Base-by-base conservation (phyloP, 148 eudicot species). In the Chenopodium suecicum region DNA sequence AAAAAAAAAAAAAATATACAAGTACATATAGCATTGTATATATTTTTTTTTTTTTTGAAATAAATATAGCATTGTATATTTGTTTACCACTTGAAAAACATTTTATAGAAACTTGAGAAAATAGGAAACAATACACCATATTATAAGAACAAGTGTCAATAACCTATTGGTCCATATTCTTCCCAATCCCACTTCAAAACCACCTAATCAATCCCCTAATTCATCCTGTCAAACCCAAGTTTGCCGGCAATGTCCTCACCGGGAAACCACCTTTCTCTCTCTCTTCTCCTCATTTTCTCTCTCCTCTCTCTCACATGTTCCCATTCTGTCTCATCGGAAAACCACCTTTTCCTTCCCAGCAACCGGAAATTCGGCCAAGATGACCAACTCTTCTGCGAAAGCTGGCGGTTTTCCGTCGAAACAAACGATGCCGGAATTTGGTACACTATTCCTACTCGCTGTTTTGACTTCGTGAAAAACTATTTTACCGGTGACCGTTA, bases 371-470 rank as follows among this genome's bases (percentile, higher is more conserved):
- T 67, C 80, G 76, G 87, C 17, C 72, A 80, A 19, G 62, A 66
- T 67, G 84, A 89, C 66, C 14, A 60, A 1, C 12, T 81, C 74
- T 89, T 80, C 88, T 94, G 97, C 85, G 90, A 87, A 23, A 91
- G 94, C 88, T 94, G 98, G 98, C 85, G 89, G 31, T 93, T 83
- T 82, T 75, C 94, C 25, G 90, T 93, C 47, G 98, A 94, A 83
- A 89, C 97, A 0, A 90, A 93, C 44, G 90, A 89, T 79, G 92
- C 91, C 79, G 90, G 89, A 0, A 1, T 6, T 5, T 93, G 97
- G 97, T 10, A 29, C 1, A 81, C 67, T 23, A 78, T 93, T 31
- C 98, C 94, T 6, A 23, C 66, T 9, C 86, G 86, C 1, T 94
- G 98, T 69, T 31, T 14, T 0, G 78, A 64, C 2, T 93, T 81